Evolutionary conservation across 2,329 filamentous ascomycete species (phyloP), one percentile per base, ranked within the genome.

Genomic region (Fusarium austroafricanum): DNA sequence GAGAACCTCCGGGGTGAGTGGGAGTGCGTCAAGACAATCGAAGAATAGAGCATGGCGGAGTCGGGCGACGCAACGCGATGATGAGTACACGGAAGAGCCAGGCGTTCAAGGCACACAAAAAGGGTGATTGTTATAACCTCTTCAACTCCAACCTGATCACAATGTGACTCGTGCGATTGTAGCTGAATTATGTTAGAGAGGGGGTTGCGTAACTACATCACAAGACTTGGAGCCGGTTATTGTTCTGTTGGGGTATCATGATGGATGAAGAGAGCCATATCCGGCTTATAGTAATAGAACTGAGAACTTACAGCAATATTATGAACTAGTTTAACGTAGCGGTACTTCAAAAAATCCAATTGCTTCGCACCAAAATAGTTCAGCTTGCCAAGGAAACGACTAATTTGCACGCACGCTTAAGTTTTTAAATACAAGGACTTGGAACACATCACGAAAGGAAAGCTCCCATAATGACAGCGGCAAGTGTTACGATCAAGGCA

Each of bases 11-110:
- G 92, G 78, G 96, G 96, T 55, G 93, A 97, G 77, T 99, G 96
- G 96, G 94, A 98, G 81, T 93, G 92, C 75, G 93, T 98, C 71
- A 97, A 97, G 87, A 94, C 93, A 61, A 94, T 99, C 78, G 95
- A 97, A 79, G 93, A 97, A 82, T 97, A 84, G 75, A 67, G 15
- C 96, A 82, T 96, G 84, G 75, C 63, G 12, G 33, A 44, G 39
- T 37, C 14, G 51, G 37, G 26, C 26, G 15, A 35, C 33, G 29
- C 38, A 39, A 40, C 92, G 91, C 75, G 94, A 96, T 78, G 92
- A 96, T 82, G 96, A 83, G 75, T 60, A 44, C 51, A 57, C 59
- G 67, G 63, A 59, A 66, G 69, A 70, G 76, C 75, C 75, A 74
- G 79, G 79, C 78, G 77, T 80, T 79, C 62, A 73, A 62, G 74